Percentiles rank a stretch among this genome's conserved stretches.
phyloP scores from a whole-genome alignment of 805 yeast species.

The Kodamaea sagamina region DNA sequence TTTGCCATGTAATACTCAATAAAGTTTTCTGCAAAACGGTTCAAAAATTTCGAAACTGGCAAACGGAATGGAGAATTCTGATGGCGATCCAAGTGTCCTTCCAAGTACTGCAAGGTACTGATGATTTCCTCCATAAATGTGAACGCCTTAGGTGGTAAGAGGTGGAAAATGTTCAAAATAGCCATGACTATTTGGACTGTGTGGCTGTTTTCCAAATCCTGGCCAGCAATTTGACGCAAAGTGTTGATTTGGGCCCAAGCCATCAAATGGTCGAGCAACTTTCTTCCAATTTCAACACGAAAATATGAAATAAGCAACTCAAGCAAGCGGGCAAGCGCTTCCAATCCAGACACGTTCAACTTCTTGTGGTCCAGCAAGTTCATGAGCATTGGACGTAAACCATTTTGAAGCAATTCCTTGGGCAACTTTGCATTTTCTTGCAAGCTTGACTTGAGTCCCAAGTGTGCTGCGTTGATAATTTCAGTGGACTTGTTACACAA shows the following conservation, averaged over 20 bases:
- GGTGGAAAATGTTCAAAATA: conserved; percentile 85
- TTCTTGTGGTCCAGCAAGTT: conserved; percentile 92
- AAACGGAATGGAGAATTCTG: conserved; percentile 85
- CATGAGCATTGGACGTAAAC: conserved; percentile 93
- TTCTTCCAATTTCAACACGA: conserved; percentile 94
- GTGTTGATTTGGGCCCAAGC: conserved; percentile 93
- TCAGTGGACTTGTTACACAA: conserved; percentile 80
- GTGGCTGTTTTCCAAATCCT: conserved; percentile 76
- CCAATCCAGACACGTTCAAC: conserved; percentile 83
- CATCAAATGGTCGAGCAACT: conserved; percentile 86
- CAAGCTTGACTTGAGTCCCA: conserved; percentile 79
- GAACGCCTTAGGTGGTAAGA: conserved; percentile 88
- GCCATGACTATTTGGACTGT: conserved; percentile 88
- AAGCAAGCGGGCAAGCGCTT: conserved; percentile 83
- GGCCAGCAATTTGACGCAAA: conserved; percentile 72
- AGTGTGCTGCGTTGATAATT: conserved; percentile 91
- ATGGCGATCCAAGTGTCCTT: conserved; percentile 79
- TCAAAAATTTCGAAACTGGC: conserved; percentile 86
- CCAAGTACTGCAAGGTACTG: conserved; percentile 72
- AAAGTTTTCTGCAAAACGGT: conserved; percentile 78
- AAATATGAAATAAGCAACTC: conserved; percentile 89
- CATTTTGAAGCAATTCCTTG: conserved; percentile 91
- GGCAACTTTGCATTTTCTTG: conserved; percentile 88
- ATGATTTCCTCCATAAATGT: conserved; percentile 88
- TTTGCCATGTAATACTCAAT: conserved; percentile 67